Evolutionary conservation across 192 early-diverging fungal species (phyloP).

Genomic region (Entomortierella beljakovae): DNA sequence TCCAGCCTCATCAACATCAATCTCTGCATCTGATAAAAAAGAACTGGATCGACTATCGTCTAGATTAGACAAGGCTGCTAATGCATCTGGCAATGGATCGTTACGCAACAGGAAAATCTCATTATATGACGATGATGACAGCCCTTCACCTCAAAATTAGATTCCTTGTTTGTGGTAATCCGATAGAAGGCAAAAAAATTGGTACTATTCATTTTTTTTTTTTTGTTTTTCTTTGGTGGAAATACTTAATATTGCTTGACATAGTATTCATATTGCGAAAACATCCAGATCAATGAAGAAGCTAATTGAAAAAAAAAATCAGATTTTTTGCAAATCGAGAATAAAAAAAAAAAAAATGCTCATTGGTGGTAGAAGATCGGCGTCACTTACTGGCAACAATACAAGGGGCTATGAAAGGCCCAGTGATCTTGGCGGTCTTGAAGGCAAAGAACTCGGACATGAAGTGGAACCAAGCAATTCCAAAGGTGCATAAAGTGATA

Average conservation of each 20-base stretch:
- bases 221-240: neutral
- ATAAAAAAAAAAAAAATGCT: conserved; percentile 12
- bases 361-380: neutral
- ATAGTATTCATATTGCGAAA: conserved; percentile 47
- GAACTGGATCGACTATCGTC: conserved; percentile 21
- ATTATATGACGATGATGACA: conserved; percentile 29
- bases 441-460: conserved; percentile 74
- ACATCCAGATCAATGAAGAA: conserved; percentile 56
- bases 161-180: neutral
- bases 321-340: neutral
- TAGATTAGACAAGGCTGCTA: conserved; percentile 26
- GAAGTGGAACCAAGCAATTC: conserved; percentile 78
- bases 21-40: conserved; percentile 5
- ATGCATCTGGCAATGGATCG: conserved; percentile 5
- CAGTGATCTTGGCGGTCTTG: conserved; percentile 68
- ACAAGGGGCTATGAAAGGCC: conserved; percentile 74
- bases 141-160: too few species aligned
- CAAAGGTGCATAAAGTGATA: conserved; percentile 73
- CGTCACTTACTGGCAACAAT: conserved; percentile 67
- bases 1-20: neutral
- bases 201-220: neutral
- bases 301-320: conserved; percentile 8
- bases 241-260: conserved; percentile 31
- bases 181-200: neutral
- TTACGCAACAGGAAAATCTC: conserved; percentile 41